A percentile compares a stretch with the other conserved stretches of the same genome.
Conservation (phyloP, 2,329 filamentous ascomycete genomes). For the Passalora sequoiae region DNA sequence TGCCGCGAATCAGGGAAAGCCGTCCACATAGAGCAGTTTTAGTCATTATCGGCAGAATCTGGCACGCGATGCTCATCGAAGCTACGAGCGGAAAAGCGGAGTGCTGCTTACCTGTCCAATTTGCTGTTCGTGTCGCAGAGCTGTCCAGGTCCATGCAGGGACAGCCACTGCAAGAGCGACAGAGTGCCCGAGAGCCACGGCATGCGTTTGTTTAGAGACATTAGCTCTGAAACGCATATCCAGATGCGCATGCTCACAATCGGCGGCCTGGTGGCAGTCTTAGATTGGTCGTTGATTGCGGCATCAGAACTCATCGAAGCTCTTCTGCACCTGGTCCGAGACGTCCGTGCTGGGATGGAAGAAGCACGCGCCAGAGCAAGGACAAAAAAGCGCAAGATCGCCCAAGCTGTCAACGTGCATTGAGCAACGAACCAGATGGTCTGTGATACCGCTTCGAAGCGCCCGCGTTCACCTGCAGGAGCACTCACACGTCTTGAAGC, state of each 20-base stretch:
- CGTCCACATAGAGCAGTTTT: constrained; percentile 11
- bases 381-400: constrained; percentile 58
- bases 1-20: constrained; percentile 18
- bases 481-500: too few relatives aligned
- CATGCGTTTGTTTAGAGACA: constrained; percentile 75
- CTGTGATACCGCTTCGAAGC: constrained; percentile 17
- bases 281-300: not conserved
- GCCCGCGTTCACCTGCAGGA: constrained; percentile 9
- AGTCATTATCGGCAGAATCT: constrained; percentile 6
- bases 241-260: constrained; percentile 74
- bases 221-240: constrained; percentile 65
- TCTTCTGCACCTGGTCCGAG: constrained; percentile 17
- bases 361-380: constrained; percentile 62
- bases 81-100: constrained; percentile 24
- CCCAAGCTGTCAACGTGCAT: constrained; percentile 38
- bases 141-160: constrained; percentile 67
- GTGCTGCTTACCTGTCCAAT: constrained; percentile 77
- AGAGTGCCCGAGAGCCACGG: constrained; percentile 78
- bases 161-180: constrained; percentile 69
- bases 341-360: constrained; percentile 56
- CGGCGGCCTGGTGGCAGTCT: constrained; percentile 40
- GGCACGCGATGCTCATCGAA: constrained; percentile 16
- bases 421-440: constrained; percentile 18
- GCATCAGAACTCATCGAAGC: constrained; percentile 2
- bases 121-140: constrained; percentile 69